Evolutionary conservation across 2,329 filamentous ascomycete species (phyloP), one percentile per base, ranked within the genome.

Genomic region (Cercospora citrullina): DNA sequence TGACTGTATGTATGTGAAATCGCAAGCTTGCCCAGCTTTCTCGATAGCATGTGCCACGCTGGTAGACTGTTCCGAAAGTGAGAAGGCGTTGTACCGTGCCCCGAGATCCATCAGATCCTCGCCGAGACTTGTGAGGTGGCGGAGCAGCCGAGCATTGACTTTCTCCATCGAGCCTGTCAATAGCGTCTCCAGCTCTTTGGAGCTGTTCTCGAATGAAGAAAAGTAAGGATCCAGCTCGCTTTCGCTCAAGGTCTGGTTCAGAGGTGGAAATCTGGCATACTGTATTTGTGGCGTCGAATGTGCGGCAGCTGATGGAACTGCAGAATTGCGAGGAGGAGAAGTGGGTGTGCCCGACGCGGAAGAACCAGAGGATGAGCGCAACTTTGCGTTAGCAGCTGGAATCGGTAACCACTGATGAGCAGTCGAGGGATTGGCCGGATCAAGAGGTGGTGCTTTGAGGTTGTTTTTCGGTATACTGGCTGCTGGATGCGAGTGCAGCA

Each of bases 161-260:
- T 96, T 97, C 78, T 99, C 96, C 84, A 99, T 97, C 5, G 93
- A 93, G 0, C 95, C 95, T 75, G 91, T 93, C 3, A 99, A 84
- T 4, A 98, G 85, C 16, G 90, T 84, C 79, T 99, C 96, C 1
- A 98, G 84, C 72, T 98, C 94, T 77, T 95, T 93, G 9, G 94
- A 97, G 1, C 93, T 94, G 3, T 90, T 86, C 78, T 99, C 96
- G 73, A 96, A 99, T 42, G 92, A 91, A 68, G 94, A 90, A 80
- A 99, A 99, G 79, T 98, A 99, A 1, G 94, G 93, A 75, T 99
- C 95, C 16, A 99, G 85, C 63, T 98, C 94, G 74, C 93, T 89
- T 78, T 99, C 96, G 72, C 87, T 91, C 64, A 98, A 81, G 63
- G 88, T 87, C 70, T 90, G 87, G 2, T 89, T 86, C 28, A 92